phyloP scores from a whole-genome alignment of 139 green algal species.

The Spirogloea muscicola region DNA sequence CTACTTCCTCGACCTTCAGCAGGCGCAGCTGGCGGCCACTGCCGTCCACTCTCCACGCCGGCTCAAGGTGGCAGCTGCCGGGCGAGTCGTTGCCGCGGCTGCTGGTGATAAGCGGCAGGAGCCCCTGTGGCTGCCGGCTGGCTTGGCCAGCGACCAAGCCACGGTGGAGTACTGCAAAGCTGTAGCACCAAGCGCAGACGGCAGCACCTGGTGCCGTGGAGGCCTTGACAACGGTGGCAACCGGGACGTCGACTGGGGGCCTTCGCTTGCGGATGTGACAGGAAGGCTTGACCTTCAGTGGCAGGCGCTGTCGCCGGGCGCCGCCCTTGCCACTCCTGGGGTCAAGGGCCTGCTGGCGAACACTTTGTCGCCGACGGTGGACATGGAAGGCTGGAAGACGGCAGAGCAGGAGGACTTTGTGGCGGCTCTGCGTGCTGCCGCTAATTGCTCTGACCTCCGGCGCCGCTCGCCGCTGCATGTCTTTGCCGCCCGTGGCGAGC shows the following conservation, averaged over 20 bases:
- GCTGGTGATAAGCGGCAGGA: too few species aligned
- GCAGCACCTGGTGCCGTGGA: background rate
- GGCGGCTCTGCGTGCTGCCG: conserved; percentile 55
- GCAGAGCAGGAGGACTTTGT: background rate
- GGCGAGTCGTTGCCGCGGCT: background rate
- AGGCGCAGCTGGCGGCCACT: too few species aligned
- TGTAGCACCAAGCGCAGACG: background rate
- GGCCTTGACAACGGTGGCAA: background rate
- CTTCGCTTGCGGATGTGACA: background rate
- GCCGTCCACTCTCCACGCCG: background rate
- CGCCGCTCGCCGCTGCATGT: conserved; percentile 69
- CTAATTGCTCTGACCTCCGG: conserved; percentile 60
- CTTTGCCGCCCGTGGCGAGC: conserved; percentile 55
- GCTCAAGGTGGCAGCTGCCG: background rate
- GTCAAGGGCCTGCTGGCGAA: too few species aligned
- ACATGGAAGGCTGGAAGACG: too few species aligned
- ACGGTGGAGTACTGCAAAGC: background rate
- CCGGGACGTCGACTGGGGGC: background rate
- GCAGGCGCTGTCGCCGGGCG: background rate
- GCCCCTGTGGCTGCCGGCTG: too few species aligned
- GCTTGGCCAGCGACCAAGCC: background rate
- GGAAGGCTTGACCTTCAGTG: too few species aligned
- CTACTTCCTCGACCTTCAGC: conserved; percentile 14
- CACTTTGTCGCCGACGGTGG: too few species aligned
- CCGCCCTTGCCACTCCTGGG: background rate